phyloP scores from a whole-genome alignment of 2,329 filamentous ascomycete species.

The Neonectria faginata region DNA sequence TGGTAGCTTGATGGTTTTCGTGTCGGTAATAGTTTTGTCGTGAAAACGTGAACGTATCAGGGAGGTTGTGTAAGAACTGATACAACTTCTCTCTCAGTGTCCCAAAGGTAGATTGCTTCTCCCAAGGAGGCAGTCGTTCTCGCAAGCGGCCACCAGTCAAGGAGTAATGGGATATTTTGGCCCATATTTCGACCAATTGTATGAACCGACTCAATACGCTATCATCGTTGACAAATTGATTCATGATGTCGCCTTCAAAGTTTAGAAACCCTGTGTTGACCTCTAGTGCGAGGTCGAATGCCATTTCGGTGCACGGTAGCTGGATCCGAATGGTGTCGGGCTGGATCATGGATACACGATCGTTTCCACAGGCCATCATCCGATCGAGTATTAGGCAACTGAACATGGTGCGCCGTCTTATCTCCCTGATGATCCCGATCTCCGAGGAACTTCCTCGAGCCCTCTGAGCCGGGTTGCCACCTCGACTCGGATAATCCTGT shows the following conservation, averaged over 20 bases:
- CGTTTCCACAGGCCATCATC: constrained; percentile 73
- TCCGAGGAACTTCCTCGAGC: constrained; percentile 35
- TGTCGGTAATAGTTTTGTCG: constrained; percentile 73
- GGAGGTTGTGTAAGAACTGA: constrained; percentile 55
- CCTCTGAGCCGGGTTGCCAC: constrained; percentile 5
- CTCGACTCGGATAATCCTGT: constrained; percentile 10
- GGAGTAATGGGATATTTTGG: constrained; percentile 68
- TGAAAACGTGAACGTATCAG: constrained; percentile 68
- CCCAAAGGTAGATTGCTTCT: constrained; percentile 65
- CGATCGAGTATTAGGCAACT: constrained; percentile 80
- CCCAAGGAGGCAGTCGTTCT: constrained; percentile 69
- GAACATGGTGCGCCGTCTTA: constrained; percentile 77
- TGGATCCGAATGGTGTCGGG: constrained; percentile 72
- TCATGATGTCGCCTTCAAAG: constrained; percentile 24
- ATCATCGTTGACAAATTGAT: constrained; percentile 52
- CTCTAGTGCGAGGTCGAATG: constrained; percentile 71
- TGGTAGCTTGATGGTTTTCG: constrained; percentile 71
- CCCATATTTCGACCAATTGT: constrained; percentile 69
- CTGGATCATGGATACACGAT: constrained; percentile 69
- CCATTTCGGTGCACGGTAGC: constrained; percentile 74
- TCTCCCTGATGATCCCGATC: constrained; percentile 67
- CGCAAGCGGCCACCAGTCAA: constrained; percentile 63
- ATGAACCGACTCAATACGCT: constrained; percentile 66
- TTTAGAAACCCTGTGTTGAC: constrained; percentile 64
- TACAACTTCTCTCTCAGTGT: constrained; percentile 64